Base-by-base conservation (phyloP, 2,329 filamentous ascomycete genomes). In the Beauveria rudraprayagi region DNA sequence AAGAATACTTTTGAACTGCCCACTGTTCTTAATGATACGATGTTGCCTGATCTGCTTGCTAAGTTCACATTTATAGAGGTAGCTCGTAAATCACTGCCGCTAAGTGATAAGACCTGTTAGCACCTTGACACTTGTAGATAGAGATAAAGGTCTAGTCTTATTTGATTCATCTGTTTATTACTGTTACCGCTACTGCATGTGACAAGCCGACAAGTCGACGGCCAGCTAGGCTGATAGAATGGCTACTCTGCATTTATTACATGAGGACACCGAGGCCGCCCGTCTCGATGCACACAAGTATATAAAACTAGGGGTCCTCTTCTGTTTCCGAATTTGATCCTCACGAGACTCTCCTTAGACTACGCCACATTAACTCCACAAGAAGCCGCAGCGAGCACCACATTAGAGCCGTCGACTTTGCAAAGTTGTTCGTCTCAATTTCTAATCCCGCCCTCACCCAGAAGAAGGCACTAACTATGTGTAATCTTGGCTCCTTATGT, bases 391-490 rank as follows among this genome's bases (percentile, higher is more conserved):
- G 87, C 70, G 89, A 94, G 71, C 89, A 90, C 70, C 92, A 96
- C 75, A 93, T 97, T 67, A 95, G 92, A n/a, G 91, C 93, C 5
- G 84, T 90, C 69, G 90, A 94, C 68, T 82, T 97, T 37, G 91
- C 96, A 75, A 95, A 95, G 78, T 95, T 97, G 84, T 90, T 97
- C 44, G 85, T 90, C 61, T 91, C 88, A 44, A 97, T 97, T 61
- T 94, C 80, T 34, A 78, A 83, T 44, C 90, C 89, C 77, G 84
- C 83, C 66, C 88, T 91, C 68, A 83, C 84, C 67, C 81, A 84
- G 55, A 86, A 85, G 78, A 86, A 84, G 73, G 75, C 75, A 65
- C 75, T 76, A 48, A 75, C 83, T 16, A 80, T 78, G 71, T 92
- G 92, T 71, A 84, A 82, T 6, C 81, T 96, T 8, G 92, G 92